These are phyloP conservation scores for Arthrobotrys iridis DNA, from an alignment of 2,329 filamentous ascomycete genomes.

Conservation along the genomic window DNA sequence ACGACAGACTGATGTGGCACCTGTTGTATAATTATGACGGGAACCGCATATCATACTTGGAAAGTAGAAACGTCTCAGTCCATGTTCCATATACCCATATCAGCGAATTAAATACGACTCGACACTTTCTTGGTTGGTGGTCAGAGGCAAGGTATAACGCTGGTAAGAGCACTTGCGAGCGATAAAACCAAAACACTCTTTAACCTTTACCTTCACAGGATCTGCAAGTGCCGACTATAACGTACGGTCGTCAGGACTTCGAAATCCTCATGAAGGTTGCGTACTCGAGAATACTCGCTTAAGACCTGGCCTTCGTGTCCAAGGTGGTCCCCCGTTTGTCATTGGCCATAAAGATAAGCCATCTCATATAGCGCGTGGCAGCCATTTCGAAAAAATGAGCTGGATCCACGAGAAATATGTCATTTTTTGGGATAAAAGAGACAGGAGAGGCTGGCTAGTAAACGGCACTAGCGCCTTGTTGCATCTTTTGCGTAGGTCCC, in stretches of 20 bases:
- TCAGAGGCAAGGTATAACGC: slow-evolving; percentile 24
- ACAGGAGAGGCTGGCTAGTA: slow-evolving; percentile 59
- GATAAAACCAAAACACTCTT: background rate
- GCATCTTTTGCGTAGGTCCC: slow-evolving; percentile 55
- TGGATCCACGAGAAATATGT: slow-evolving; percentile 56
- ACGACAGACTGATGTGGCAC: slow-evolving; percentile 55
- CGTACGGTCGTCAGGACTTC: background rate
- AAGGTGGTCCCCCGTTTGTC: slow-evolving; percentile 3
- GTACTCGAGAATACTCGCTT: slow-evolving; percentile 36
- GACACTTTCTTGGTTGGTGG: slow-evolving; percentile 54
- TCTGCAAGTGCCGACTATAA: slow-evolving; percentile 3
- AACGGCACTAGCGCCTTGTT: slow-evolving; percentile 59
- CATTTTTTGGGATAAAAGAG: slow-evolving; percentile 58
- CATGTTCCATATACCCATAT: background rate
- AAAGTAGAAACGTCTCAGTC: slow-evolving; percentile 20
- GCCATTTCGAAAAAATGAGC: slow-evolving; percentile 14
- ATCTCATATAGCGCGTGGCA: slow-evolving; percentile 17
- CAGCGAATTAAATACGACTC: background rate
- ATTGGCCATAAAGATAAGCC: slow-evolving; percentile 17
- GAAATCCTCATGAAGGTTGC: background rate
- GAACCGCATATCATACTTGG: slow-evolving; percentile 31
- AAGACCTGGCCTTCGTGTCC: too few species aligned
- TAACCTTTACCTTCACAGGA: background rate
- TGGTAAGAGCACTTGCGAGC: slow-evolving; percentile 15
- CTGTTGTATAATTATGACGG: slow-evolving; percentile 29